These are phyloP conservation scores for Lasiodiplodia theobromae DNA, from an alignment of 2,329 filamentous ascomycete genomes.

Conservation along the genomic window DNA sequence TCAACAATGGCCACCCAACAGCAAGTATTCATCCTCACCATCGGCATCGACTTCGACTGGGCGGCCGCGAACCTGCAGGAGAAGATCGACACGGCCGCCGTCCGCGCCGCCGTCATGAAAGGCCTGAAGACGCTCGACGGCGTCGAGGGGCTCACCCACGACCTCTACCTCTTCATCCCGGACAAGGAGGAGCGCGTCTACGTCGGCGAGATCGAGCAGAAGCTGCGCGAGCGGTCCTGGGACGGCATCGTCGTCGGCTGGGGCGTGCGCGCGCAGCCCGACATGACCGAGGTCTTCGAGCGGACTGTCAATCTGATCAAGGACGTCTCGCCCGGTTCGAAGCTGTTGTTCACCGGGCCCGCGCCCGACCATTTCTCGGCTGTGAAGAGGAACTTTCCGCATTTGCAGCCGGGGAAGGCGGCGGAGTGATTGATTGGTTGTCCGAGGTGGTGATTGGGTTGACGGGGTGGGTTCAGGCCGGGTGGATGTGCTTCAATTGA, in stretches of 20 bases:
- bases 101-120: neutral
- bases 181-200: neutral
- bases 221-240: neutral
- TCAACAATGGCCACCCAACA: neutral
- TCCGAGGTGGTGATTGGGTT: no score
- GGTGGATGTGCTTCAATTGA: no score
- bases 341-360: neutral
- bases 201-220: neutral
- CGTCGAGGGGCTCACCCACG: neutral
- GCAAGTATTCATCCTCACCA: neutral
- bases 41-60: slow-evolving; percentile 17
- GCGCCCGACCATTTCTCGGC: neutral
- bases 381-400: neutral
- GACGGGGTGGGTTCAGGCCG: no score
- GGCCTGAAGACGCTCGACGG: neutral
- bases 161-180: neutral
- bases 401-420: neutral
- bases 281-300: neutral
- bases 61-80: neutral
- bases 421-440: neutral
- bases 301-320: neutral
- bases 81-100: neutral
- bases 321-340: neutral
- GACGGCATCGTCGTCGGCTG: slow-evolving; percentile 5
- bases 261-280: neutral